These are phyloP conservation scores for Quercus dentata DNA, from an alignment of 306 rosid species.

Conservation along the genomic window DNA sequence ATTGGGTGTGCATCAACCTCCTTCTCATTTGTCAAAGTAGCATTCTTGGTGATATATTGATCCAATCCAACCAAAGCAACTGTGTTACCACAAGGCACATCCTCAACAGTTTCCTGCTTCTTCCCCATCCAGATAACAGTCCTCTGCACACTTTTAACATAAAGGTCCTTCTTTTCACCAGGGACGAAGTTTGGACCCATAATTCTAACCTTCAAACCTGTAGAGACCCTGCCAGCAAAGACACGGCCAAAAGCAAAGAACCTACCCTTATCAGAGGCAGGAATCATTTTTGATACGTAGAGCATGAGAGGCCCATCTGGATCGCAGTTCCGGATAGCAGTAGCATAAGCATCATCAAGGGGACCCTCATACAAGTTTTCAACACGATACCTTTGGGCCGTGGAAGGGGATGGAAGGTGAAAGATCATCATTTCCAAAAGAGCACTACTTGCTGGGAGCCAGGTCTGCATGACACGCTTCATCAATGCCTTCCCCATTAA, in stretches of 20 bases:
- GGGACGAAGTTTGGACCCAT: conserved; percentile 97
- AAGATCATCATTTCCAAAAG: conserved; percentile 92
- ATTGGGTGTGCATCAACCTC: conserved; percentile 90
- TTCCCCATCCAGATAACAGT: conserved; percentile 99
- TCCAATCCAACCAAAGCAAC: conserved; percentile 91
- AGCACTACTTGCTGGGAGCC: conserved; percentile 86
- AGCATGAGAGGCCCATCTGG: conserved; percentile 97
- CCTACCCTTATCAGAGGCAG: conserved; percentile 93
- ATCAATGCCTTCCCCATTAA: conserved; percentile 78
- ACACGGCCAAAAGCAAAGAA: conserved; percentile 95
- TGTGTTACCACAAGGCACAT: conserved; percentile 95
- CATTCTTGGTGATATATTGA: conserved; percentile 91
- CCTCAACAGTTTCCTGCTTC: conserved; percentile 88
- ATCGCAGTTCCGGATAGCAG: conserved; percentile 78
- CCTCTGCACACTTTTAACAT: conserved; percentile 84
- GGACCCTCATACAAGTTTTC: conserved; percentile 98
- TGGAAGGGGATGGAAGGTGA: conserved; percentile 80
- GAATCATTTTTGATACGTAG: conserved; percentile 95
- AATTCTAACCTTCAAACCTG: conserved; percentile 92
- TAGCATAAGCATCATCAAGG: conserved; percentile 72
- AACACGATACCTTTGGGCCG: conserved; percentile 87
- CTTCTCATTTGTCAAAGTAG: conserved; percentile 89
- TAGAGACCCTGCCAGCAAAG: conserved; percentile 73
- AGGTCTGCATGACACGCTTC: conserved; percentile 96
- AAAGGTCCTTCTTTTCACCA: conserved; percentile 83